Conservation (phyloP, 2,329 filamentous ascomycete species). For the Anthostomella pinea region DNA sequence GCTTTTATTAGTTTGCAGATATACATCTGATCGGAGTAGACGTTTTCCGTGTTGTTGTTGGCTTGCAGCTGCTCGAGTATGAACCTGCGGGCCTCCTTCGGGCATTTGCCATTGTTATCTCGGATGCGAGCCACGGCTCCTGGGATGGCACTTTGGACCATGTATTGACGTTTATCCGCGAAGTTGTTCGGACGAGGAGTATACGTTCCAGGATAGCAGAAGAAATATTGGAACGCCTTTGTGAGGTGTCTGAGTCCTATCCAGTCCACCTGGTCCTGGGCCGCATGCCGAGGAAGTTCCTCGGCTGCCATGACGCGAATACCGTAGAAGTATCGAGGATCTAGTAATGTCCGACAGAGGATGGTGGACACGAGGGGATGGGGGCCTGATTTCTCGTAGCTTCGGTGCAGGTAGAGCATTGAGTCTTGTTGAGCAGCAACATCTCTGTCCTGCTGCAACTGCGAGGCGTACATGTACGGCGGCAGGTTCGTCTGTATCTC, state of each 20-base stretch:
- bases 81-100: constrained; percentile 75
- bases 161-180: constrained; percentile 78
- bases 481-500: constrained; percentile 79
- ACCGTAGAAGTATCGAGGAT: constrained; percentile 88
- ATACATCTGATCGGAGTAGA: constrained; percentile 86
- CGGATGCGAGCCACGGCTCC: constrained; percentile 76
- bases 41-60: constrained; percentile 91
- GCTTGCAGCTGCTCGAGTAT: constrained; percentile 85
- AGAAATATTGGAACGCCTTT: constrained; percentile 83
- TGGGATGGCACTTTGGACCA: constrained; percentile 80
- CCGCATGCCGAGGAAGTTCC: constrained; percentile 73
- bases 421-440: constrained; percentile 83
- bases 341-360: constrained; percentile 83
- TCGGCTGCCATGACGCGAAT: constrained; percentile 83
- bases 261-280: constrained; percentile 61
- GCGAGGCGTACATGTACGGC: constrained; percentile 96
- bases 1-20: constrained; percentile 73
- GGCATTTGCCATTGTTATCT: constrained; percentile 72
- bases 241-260: constrained; percentile 81
- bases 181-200: constrained; percentile 92
- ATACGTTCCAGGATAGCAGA: constrained; percentile 73
- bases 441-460: constrained; percentile 94
- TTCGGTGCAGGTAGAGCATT: constrained; percentile 68
- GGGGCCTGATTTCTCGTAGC: constrained; percentile 47
- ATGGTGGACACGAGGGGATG: constrained; percentile 87